These are phyloP conservation scores for Ammopiptanthus mongolicus DNA, from an alignment of 306 rosid genomes.

Conservation along the genomic window DNA sequence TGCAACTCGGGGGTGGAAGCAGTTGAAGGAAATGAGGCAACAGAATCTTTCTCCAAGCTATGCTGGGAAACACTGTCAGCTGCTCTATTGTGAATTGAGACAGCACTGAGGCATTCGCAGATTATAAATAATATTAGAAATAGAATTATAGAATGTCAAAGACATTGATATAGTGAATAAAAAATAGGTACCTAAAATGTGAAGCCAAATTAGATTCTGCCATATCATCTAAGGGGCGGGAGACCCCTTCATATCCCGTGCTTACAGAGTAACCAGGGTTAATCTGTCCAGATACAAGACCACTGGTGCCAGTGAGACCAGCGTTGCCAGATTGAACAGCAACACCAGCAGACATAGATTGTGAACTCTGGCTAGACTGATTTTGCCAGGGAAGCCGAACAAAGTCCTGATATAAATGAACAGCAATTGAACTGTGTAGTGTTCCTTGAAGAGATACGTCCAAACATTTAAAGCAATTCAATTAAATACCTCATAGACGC, in stretches of 20 bases:
- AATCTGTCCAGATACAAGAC: constrained; percentile 55
- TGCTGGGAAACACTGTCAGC: constrained; percentile 62
- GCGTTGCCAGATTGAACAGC: constrained; percentile 46
- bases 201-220: constrained; percentile 50
- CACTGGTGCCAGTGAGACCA: constrained; percentile 56
- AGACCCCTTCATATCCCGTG: constrained; percentile 66
- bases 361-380: constrained; percentile 70
- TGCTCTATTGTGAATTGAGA: constrained; percentile 53
- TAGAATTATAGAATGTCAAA: background rate
- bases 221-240: constrained; percentile 69
- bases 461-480: background rate
- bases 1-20: constrained; percentile 71
- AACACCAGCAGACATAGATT: constrained; percentile 56
- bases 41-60: constrained; percentile 69
- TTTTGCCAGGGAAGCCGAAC: constrained; percentile 98
- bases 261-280: constrained; percentile 57
- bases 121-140: constrained; percentile 17
- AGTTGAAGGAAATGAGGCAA: constrained; percentile 65
- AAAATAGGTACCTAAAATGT: constrained; percentile 52
- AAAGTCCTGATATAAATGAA: constrained; percentile 60
- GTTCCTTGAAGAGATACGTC: background rate
- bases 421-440: constrained; percentile 1
- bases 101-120: constrained; percentile 45
- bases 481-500: constrained; percentile 82
- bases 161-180: background rate